A percentile compares a stretch with the other conserved stretches of the same genome.
Conservation (phyloP, 2,329 filamentous ascomycete genomes). For the Neofusicoccum sp. region DNA sequence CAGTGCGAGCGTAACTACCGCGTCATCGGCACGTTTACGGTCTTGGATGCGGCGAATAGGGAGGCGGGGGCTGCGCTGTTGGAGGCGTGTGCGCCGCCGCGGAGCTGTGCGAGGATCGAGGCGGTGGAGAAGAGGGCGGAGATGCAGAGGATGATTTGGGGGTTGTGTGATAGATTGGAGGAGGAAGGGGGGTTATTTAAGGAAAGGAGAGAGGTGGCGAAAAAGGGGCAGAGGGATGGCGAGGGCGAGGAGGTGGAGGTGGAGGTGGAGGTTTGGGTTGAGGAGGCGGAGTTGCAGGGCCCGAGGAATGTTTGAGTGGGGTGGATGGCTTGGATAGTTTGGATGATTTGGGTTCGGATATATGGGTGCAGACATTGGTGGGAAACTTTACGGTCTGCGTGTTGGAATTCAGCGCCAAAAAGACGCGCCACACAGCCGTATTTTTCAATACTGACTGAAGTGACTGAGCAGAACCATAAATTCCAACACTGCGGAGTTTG, state of each 20-base stretch:
- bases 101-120: neutral
- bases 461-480: too few relatives aligned
- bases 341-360: too few relatives aligned
- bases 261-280: conserved; percentile 8
- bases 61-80: neutral
- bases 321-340: too few relatives aligned
- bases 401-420: too few relatives aligned
- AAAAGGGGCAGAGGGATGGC: neutral
- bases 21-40: neutral
- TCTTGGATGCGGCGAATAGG: conserved; percentile 6
- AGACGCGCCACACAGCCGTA: too few relatives aligned
- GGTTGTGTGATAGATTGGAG: neutral
- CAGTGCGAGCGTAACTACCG: neutral
- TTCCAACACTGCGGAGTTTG: too few relatives aligned
- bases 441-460: too few relatives aligned
- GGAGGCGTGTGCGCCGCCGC: neutral
- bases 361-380: too few relatives aligned
- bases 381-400: too few relatives aligned
- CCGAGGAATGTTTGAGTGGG: conserved; percentile 9
- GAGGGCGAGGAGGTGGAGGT: neutral
- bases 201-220: neutral
- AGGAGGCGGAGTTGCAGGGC: neutral
- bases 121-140: neutral
- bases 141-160: neutral
- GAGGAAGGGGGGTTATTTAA: neutral